Base-by-base conservation (phyloP, 169 alveolate genomes). In the Cryptosporidium muris region DNA sequence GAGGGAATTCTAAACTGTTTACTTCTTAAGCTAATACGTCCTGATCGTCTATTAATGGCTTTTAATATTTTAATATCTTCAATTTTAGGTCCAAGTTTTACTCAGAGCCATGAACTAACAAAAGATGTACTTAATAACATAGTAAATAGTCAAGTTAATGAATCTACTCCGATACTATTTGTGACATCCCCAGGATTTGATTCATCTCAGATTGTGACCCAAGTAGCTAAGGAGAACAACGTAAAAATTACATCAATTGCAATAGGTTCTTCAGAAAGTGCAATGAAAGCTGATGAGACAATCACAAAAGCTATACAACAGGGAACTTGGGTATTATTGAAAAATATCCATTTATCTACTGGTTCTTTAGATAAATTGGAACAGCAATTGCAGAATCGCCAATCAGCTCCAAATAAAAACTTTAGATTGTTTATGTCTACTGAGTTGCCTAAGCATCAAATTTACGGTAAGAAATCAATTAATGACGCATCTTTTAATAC, bases 141-240 rank as follows among this genome's bases (percentile, higher is more conserved):
- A 40, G 97, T 95, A 4, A 92, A 94, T 62, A 91, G 94, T 62
- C 97, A 97, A 90, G 91, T 96, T 25, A 88, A 89, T 67, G 95
- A 96, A 48, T 91, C 94, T 65, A 91, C 95, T 2, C 99, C 99
- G 34, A 89, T 95, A 14, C 91, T 96, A 6, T 88, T 96, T 81
- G 96, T 97, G 64, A 93, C 98, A 56, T 95, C 98, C 37, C 99
- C 99, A 2, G 99, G 99, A n/a, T 96, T 94, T 89, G 99, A 98
- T 88, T 98, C 99, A 11, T 92, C 98, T 38, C 92, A 93, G 51
- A 95, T 94, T 65, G 96, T 96, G 14, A 97, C 95, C 37, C 88
- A 91, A 52, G 89, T 97, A 62, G 97, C 99, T 3, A 94, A 93
- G 81, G 95, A 94, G 66, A 88, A 91, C 54, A 94, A 94, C 81